Evolutionary conservation across 129 eudicot species (phyloP).

Genomic region (Centaurea solstitialis): DNA sequence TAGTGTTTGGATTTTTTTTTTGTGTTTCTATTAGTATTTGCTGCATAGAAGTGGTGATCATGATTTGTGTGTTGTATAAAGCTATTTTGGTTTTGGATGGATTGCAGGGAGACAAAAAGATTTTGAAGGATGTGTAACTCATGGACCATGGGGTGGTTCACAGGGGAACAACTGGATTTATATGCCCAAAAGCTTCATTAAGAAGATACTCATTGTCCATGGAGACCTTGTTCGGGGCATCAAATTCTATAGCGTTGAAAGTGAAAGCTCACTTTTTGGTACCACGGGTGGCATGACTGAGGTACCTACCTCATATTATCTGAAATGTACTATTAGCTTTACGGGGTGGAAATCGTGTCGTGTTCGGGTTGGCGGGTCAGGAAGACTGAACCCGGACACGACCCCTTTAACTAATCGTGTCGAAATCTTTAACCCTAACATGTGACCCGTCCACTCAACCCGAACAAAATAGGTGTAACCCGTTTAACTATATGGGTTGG

Average conservation of each 20-base stretch:
- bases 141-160: constrained; percentile 25
- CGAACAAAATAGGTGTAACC: no score
- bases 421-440: no score
- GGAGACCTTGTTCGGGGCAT: not conserved
- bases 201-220: not conserved
- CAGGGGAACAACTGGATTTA: not conserved
- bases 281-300: not conserved
- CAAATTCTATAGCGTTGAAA: not conserved
- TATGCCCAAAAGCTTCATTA: not conserved
- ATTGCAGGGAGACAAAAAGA: not conserved
- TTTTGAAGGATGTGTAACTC: not conserved
- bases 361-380: no score
- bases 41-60: not conserved
- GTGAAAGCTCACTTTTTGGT: not conserved
- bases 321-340: no score
- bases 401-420: no score
- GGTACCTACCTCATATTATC: not conserved
- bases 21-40: not conserved
- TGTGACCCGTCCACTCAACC: no score
- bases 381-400: no score
- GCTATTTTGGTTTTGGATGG: not conserved
- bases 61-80: not conserved
- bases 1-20: not conserved
- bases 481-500: no score
- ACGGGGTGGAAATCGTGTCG: no score